Conservation (phyloP, 345 rosid species). For the Alliaria petiolata region DNA sequence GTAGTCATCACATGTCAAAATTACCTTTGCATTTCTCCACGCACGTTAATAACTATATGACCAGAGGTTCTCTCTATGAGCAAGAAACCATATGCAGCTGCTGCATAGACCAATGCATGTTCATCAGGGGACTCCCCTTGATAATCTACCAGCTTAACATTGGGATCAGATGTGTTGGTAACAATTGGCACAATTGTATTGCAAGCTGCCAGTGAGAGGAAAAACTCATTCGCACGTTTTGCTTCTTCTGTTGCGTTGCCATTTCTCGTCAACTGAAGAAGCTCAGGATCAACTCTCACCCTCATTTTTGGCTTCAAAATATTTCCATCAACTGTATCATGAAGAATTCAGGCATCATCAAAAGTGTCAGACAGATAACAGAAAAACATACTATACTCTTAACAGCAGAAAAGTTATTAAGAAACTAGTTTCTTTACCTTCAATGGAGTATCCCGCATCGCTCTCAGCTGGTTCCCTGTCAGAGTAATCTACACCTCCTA, state of each 20-base stretch:
- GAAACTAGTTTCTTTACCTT: constrained; percentile 46
- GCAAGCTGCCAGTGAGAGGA: constrained; percentile 97
- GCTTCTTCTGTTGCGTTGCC: constrained; percentile 50
- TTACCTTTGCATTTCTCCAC: constrained; percentile 88
- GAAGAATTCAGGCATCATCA: constrained; percentile 3
- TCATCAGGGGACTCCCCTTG: constrained; percentile 99
- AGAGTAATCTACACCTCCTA: constrained; percentile 81
- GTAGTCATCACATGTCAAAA: constrained; percentile 1
- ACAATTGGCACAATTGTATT: constrained; percentile 89
- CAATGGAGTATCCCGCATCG: constrained; percentile 46
- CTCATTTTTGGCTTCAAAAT: constrained; percentile 79
- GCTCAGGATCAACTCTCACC: constrained; percentile 65
- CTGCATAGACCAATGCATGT: constrained; percentile 96
- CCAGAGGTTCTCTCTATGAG: constrained; percentile 96
- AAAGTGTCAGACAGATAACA: constrained; percentile 1
- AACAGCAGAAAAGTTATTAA: not conserved
- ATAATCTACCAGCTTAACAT: constrained; percentile 75
- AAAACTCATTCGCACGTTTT: constrained; percentile 62
- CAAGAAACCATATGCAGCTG: constrained; percentile 97
- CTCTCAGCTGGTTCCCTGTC: constrained; percentile 41
- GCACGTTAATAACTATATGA: constrained; percentile 80
- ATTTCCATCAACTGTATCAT: constrained; percentile 64
- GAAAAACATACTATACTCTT: constrained; percentile 14
- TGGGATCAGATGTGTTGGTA: constrained; percentile 60
- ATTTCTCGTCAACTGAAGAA: constrained; percentile 46